phyloP scores from a whole-genome alignment of 805 yeast species.

The Starmera caribaea region DNA sequence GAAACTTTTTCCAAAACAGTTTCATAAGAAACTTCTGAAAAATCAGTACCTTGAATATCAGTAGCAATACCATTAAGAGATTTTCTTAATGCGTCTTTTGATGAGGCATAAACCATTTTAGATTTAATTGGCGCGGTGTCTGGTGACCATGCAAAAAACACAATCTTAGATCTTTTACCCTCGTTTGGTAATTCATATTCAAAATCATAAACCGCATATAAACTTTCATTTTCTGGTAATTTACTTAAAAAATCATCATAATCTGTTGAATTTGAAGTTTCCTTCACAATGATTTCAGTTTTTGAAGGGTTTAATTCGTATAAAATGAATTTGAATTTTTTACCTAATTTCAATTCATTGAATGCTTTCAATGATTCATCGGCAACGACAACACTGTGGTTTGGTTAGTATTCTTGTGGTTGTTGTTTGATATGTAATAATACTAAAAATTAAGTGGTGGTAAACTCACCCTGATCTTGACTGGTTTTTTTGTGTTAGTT shows the following conservation, averaged over 20 bases:
- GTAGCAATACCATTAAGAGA: constrained; percentile 91
- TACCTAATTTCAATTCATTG: constrained; percentile 93
- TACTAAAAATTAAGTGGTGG: not conserved
- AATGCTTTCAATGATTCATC: constrained; percentile 91
- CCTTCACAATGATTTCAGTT: constrained; percentile 85
- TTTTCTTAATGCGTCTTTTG: constrained; percentile 95
- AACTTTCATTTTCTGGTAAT: constrained; percentile 92
- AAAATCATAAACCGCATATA: constrained; percentile 94
- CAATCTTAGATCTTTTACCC: constrained; percentile 81
- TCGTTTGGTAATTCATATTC: constrained; percentile 90
- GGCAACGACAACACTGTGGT: constrained; percentile 63
- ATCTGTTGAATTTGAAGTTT: constrained; percentile 63
- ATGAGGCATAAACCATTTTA: constrained; percentile 98
- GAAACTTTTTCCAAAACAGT: constrained; percentile 77
- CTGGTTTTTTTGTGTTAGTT: constrained; percentile 5
- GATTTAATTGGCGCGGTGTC: constrained; percentile 92
- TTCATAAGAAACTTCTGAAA: constrained; percentile 92
- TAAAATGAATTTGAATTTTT: constrained; percentile 76
- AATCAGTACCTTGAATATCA: constrained; percentile 97
- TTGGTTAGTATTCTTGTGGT: constrained; percentile 1
- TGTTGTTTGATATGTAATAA: not conserved
- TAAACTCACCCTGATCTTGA: constrained; percentile 14
- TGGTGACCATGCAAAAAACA: constrained; percentile 88
- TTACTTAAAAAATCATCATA: constrained; percentile 83
- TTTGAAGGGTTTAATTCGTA: constrained; percentile 74